Evolutionary conservation across 345 rosid genomes (phyloP), one percentile per base, ranked within the genome.

Genomic region (Anacardium occidentale): DNA sequence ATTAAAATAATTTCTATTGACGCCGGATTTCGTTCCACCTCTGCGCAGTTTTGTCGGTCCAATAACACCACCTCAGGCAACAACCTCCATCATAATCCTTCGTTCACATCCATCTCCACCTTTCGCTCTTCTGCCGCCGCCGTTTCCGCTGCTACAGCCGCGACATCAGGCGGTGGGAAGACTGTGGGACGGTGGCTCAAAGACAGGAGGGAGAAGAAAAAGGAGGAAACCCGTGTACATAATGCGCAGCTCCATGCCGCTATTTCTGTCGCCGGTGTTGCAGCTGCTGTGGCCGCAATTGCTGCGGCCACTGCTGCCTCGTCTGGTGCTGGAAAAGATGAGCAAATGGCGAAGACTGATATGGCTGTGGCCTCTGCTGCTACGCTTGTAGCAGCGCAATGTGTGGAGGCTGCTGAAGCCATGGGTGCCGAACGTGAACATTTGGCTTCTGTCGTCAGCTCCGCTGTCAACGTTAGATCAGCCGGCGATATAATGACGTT

Each of bases 281-380:
- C 98, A 0, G 89, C 98, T 0, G 96, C 98, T 0, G 85, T 94
- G 25, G 98, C 98, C 10, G 93, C 98, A 1, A 89, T 86, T 0
- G 98, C 97, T 0, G 90, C 97, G 0, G 95, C 97, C 2, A 89
- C 93, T 0, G 96, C 97, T 0, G 88, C 92, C 3, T 75, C 95
- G 0, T 91, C 96, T 0, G 84, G 86, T 15, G 34, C 82, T 0
- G 89, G 92, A 3, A 93, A 87, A 71, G 97, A 93, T 40, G 98
- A 91, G 80, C 91, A 85, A 66, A 84, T 81, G 86, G 88, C 89
- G 0, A 90, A 90, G 76, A 91, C 90, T 0, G 91, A 90, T 52
- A 78, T 87, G 94, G 98, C 97, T 0, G 91, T 94, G 48, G 97
- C 98, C 5, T 88, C 98, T 0, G 98, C 98, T 0, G 97, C 98